These are phyloP conservation scores for Arxiozyma telluris DNA, from an alignment of 1,139 yeast genomes.

Conservation along the genomic window DNA sequence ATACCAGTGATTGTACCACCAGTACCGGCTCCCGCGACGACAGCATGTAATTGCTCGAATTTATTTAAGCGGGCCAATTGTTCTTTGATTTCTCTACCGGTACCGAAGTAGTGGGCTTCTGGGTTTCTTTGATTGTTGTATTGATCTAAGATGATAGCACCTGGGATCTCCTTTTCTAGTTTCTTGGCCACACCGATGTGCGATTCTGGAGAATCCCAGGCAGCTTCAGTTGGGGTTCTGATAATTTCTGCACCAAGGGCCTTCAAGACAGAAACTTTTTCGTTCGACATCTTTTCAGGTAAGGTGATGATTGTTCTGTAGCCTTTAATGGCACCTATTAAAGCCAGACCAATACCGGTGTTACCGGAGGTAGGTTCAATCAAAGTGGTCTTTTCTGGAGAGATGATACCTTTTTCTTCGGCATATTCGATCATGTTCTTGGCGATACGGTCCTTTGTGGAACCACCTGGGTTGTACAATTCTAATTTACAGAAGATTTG, in stretches of 20 bases:
- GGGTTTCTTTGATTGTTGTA: conserved; percentile 76
- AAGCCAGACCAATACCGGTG: conserved; percentile 83
- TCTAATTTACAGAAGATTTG: conserved; percentile 84
- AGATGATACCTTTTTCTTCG: conserved; percentile 66
- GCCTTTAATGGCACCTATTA: conserved; percentile 80
- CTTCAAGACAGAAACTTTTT: conserved; percentile 78
- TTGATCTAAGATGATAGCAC: conserved; percentile 79
- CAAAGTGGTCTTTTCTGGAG: conserved; percentile 69
- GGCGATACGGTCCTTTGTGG: conserved; percentile 93
- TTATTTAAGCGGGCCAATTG: conserved; percentile 40
- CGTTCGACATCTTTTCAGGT: conserved; percentile 91
- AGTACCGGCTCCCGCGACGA: conserved; percentile 89
- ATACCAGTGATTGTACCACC: conserved; percentile 89
- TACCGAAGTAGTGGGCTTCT: conserved; percentile 73
- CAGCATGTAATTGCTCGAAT: conserved; percentile 59
- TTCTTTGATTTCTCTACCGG: conserved; percentile 81
- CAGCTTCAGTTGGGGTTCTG: conserved; percentile 89
- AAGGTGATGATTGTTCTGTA: conserved; percentile 81
- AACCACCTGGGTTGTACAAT: conserved; percentile 84
- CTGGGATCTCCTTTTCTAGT: conserved; percentile 76
- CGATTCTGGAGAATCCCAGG: conserved; percentile 88
- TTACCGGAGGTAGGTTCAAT: conserved; percentile 89
- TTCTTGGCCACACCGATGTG: conserved; percentile 84
- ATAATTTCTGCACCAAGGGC: conserved; percentile 88
- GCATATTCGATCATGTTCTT: conserved; percentile 79